phyloP scores from a whole-genome alignment of 2,329 filamentous ascomycete species.

The Stagonosporopsis chrysanthemi region DNA sequence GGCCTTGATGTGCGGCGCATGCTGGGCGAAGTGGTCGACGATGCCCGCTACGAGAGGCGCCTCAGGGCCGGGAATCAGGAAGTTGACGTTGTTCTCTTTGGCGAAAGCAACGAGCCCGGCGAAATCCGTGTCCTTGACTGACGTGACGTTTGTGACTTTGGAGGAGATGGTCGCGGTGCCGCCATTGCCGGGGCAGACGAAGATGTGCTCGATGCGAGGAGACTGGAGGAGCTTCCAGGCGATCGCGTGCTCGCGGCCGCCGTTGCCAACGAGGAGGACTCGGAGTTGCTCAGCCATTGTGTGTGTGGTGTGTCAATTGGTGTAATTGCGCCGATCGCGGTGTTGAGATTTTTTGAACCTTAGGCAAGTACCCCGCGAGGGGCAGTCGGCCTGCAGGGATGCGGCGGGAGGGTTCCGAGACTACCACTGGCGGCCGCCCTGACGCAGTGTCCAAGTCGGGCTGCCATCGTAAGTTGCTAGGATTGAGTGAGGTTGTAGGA shows the following conservation, averaged over 20 bases:
- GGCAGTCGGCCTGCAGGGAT: constrained; percentile 10
- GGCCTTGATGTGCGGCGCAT: constrained; percentile 67
- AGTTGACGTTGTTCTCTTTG: constrained; percentile 74
- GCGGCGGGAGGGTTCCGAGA: constrained; percentile 7
- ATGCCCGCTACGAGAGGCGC: constrained; percentile 92
- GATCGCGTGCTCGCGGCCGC: constrained; percentile 91
- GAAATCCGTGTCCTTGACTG: constrained; percentile 79
- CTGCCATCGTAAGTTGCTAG: not conserved
- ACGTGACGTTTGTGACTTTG: constrained; percentile 71
- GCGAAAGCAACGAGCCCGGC: constrained; percentile 77
- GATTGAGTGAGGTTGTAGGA: not conserved
- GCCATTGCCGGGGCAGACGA: constrained; percentile 78
- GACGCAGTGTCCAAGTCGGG: not conserved
- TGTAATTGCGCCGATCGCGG: constrained; percentile 11
- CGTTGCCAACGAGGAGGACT: constrained; percentile 88
- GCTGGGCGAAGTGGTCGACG: constrained; percentile 77
- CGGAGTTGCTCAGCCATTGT: constrained; percentile 40
- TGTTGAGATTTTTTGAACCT: constrained; percentile 27
- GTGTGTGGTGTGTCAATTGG: constrained; percentile 2
- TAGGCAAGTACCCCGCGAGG: constrained; percentile 18
- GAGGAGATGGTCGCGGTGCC: constrained; percentile 65
- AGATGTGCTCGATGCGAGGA: constrained; percentile 76
- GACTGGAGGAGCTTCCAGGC: constrained; percentile 94
- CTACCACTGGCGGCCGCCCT: constrained; percentile 6
- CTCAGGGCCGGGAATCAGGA: constrained; percentile 91